Base-by-base conservation (phyloP, 768 basidiomycete species). In the Pleurotus giganteus region DNA sequence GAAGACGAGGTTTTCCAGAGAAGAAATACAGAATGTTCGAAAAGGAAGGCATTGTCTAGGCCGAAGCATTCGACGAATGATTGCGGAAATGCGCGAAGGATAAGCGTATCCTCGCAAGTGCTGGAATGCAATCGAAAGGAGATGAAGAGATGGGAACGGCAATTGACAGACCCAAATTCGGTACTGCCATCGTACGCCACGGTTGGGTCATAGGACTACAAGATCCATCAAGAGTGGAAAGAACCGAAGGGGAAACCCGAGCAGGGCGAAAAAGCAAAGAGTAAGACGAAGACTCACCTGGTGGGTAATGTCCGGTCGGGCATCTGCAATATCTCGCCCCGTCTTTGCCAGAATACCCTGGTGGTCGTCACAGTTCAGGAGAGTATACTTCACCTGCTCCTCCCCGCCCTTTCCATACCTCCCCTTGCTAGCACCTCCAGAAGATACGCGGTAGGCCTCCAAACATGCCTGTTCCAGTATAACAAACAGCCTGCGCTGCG, bases 341-440 rank as follows among this genome's bases (percentile, higher is more conserved):
- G 94, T 97, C 72, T 97, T 98, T 4, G 97, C 96, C 58, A 99
- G 78, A 61, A 99, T 97, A 53, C 96, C 96, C 69, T 99, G 97
- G 72, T 98, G 97, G 62, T 98, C 97, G 68, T 98, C 97, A 70
- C 97, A 98, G 72, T 99, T 99, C 61, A 99, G 72, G 56, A 99
- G 74, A 7, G 94, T 94, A 71, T 98, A 98, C 72, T 98, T 98
- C 56, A 91, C 93, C 56, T 96, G 94, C 23, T 79, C 79, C 55
- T 85, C 85, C 55, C 79, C 82, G 58, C 83, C 81, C 46, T 77
- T 75, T 64, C 75, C 83, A 68, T 67, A 81, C 68, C 77, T 81
- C 61, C 68, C 75, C 55, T 69, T 71, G 21, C 39, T 19, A 44
- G 81, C 80, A 50, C 80, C 75, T 44, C 83, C 78, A 23, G 82